phyloP scores from a whole-genome alignment of 176 grass and related monocot species.

The Hsuehochloa calcarea region DNA sequence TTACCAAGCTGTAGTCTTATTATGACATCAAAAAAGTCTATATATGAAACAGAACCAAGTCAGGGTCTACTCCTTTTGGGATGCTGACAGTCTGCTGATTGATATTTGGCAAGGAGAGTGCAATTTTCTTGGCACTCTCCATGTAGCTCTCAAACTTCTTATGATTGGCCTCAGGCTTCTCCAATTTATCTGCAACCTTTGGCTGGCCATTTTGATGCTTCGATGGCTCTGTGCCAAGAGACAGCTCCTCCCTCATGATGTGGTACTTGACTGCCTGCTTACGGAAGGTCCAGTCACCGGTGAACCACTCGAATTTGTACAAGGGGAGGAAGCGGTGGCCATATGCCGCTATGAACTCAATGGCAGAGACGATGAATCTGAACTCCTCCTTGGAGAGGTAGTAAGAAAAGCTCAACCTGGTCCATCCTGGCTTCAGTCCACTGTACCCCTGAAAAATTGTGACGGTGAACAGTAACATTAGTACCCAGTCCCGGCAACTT shows the following conservation, averaged over 20 bases:
- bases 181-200: slow-evolving; percentile 6
- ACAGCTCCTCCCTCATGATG: slow-evolving; percentile 40
- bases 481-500: neutral
- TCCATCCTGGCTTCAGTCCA: slow-evolving; percentile 88
- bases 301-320: slow-evolving; percentile 69
- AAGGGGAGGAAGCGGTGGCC: slow-evolving; percentile 64
- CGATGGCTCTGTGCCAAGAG: neutral
- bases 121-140: slow-evolving; percentile 46
- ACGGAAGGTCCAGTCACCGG: slow-evolving; percentile 60
- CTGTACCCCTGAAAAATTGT: slow-evolving; percentile 55
- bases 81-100: slow-evolving; percentile 9
- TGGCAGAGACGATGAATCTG: slow-evolving; percentile 49
- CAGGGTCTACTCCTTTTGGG: slow-evolving; percentile 53
- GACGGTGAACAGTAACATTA: neutral
- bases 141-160: slow-evolving; percentile 50
- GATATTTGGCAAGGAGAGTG: slow-evolving; percentile 41
- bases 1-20: neutral
- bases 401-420: slow-evolving; percentile 70
- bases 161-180: neutral
- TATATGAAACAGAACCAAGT: slow-evolving; percentile 52
- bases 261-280: slow-evolving; percentile 46
- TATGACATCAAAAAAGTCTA: slow-evolving; percentile 13
- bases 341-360: slow-evolving; percentile 58
- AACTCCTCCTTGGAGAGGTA: slow-evolving; percentile 71
- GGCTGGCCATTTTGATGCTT: neutral